Base-by-base conservation (phyloP, 768 basidiomycete genomes). In the Boletus subcaerulescens region DNA sequence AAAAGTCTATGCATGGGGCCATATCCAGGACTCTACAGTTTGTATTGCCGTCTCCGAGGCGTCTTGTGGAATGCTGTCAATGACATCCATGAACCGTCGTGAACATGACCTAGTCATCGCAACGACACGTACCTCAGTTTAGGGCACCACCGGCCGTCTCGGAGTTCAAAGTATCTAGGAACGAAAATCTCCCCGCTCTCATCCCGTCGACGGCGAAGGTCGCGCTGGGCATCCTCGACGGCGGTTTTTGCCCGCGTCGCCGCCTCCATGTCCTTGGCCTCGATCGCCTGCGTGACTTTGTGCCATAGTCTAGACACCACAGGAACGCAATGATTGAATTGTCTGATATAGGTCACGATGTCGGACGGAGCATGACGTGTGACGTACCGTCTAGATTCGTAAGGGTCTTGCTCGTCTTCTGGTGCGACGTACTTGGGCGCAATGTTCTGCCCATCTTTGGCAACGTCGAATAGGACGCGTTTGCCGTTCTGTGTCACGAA, bases 211-310 rank as follows among this genome's bases (percentile, higher is more conserved):
- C 79, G 83, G 38, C 91, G 84, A 52, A 80, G 71, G 62, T 97
- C 93, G 45, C 97, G 80, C 73, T 98, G 95, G 24, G 85, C 85
- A 59, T 96, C 93, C 74, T 99, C 97, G 1, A 99, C 91, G 13
- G 80, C 79, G 3, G 83, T 82, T 78, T 99, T 99, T 45, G 93
- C 91, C 26, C 81, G 82, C 5, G 94, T 97, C 22, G 97, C 97
- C 12, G 83, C 86, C 62, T 95, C 92, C 93, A 98, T 96, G 69
- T 99, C 93, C 65, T 88, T 91, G 32, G 77, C 77, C 31, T 79
- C 68, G 71, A 99, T 98, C 18, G 96, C 97, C 17, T 78, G 74
- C 24, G 97, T 98, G 41, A 99, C 74, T 44, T 84, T 78, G 38
- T 76, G 65, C 97, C 97, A 99, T 50, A 98, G 72, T 62, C 52